Conservation (phyloP, 345 rosid species). For the Reutealis trisperma region DNA sequence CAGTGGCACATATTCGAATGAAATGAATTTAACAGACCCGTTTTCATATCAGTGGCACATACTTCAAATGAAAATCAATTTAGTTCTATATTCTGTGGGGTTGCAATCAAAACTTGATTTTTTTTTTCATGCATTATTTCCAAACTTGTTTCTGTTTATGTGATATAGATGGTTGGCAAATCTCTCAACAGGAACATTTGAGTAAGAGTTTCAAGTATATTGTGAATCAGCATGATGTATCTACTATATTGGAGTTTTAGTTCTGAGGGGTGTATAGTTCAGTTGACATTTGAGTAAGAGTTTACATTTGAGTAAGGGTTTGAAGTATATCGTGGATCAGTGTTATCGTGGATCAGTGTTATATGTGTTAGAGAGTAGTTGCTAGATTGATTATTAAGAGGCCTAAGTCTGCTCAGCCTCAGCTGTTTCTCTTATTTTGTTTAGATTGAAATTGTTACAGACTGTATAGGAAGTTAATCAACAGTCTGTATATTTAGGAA, state of each 20-base stretch:
- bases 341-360: neutral
- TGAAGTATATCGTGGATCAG: neutral
- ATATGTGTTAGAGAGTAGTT: neutral
- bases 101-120: neutral
- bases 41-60: no score
- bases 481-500: no score
- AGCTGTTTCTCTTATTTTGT: neutral
- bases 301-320: neutral
- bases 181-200: no score
- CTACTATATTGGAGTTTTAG: neutral
- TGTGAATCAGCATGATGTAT: no score
- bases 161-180: neutral
- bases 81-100: neutral
- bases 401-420: neutral
- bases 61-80: no score
- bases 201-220: no score
- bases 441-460: neutral
- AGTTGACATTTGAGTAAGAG: neutral
- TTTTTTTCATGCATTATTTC: neutral
- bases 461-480: no score
- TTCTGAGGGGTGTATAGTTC: neutral
- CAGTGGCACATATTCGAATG: neutral
- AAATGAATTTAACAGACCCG: neutral
- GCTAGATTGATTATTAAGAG: neutral
- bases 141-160: neutral